phyloP scores from a whole-genome alignment of 2,329 filamentous ascomycete species.

The Apiospora sp. region DNA sequence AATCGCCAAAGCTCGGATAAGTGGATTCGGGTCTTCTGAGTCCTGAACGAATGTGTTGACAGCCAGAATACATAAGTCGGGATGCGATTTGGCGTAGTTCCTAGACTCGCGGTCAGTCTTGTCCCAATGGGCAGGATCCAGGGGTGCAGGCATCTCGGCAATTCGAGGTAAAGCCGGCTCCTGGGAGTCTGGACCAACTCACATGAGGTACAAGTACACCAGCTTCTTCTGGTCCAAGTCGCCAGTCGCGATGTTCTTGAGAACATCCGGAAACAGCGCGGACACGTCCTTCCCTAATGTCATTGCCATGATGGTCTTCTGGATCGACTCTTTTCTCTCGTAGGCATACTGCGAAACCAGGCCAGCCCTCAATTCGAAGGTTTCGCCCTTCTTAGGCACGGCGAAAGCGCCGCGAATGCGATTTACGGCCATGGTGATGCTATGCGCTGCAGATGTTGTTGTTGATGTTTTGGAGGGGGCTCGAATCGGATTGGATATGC shows the following conservation, averaged over 20 bases:
- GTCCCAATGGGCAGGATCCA: neutral
- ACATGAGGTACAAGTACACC: slow-evolving; percentile 98
- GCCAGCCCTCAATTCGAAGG: slow-evolving; percentile 93
- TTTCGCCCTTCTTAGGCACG: slow-evolving; percentile 94
- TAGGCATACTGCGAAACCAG: slow-evolving; percentile 99
- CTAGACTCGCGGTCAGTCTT: slow-evolving; percentile 51
- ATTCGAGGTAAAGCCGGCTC: neutral
- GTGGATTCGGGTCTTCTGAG: slow-evolving; percentile 96
- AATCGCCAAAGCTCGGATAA: slow-evolving; percentile 93
- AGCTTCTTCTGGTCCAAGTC: slow-evolving; percentile 99
- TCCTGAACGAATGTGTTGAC: slow-evolving; percentile 99
- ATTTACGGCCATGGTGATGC: slow-evolving; percentile 84
- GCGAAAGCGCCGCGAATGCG: slow-evolving; percentile 94
- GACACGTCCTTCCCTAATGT: slow-evolving; percentile 98
- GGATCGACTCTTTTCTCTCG: slow-evolving; percentile 98
- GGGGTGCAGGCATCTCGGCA: slow-evolving; percentile 1
- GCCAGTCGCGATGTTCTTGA: slow-evolving; percentile 96
- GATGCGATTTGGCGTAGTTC: slow-evolving; percentile 99
- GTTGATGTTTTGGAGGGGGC: slow-evolving; percentile 38
- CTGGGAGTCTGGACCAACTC: slow-evolving; percentile 42
- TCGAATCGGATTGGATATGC: slow-evolving; percentile 27
- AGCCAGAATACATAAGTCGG: slow-evolving; percentile 96
- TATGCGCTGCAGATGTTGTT: slow-evolving; percentile 7
- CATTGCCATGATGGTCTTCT: slow-evolving; percentile 99
- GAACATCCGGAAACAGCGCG: slow-evolving; percentile 92